These are phyloP conservation scores for Venturia nashicola DNA, from an alignment of 2,329 filamentous ascomycete genomes.

Conservation along the genomic window DNA sequence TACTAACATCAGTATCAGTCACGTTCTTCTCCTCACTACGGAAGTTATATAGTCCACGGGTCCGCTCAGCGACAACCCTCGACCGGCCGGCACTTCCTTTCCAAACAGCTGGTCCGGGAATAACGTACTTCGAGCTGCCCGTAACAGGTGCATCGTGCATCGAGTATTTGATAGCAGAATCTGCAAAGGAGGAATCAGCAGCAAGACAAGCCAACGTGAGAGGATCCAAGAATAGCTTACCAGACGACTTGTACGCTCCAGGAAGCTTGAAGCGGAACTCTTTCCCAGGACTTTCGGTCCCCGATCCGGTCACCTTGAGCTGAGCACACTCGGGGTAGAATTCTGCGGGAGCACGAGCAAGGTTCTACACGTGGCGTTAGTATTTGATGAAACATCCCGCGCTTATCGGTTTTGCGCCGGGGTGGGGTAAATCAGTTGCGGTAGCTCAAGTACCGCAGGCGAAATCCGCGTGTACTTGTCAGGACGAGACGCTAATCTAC, in stretches of 20 bases:
- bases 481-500: no score
- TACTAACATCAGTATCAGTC: no score
- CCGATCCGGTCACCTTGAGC: constrained; percentile 34
- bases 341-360: constrained; percentile 24
- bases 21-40: no score
- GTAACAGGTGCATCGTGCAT: background rate
- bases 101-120: constrained; percentile 15
- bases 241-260: constrained; percentile 16
- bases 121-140: constrained; percentile 11
- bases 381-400: constrained; percentile 12
- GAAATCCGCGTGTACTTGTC: no score
- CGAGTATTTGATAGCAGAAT: background rate
- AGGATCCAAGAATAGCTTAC: constrained; percentile 1
- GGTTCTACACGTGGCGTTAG: background rate
- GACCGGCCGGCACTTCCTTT: background rate
- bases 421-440: no score
- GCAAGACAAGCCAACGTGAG: no score
- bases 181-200: background rate
- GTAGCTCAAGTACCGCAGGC: no score
- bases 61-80: background rate
- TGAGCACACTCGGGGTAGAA: constrained; percentile 42
- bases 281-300: constrained; percentile 18
- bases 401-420: no score
- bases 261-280: constrained; percentile 13
- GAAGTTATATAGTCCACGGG: no score